Conservation (phyloP, 2,329 filamentous ascomycete genomes). For the Monilinia fructicola region DNA sequence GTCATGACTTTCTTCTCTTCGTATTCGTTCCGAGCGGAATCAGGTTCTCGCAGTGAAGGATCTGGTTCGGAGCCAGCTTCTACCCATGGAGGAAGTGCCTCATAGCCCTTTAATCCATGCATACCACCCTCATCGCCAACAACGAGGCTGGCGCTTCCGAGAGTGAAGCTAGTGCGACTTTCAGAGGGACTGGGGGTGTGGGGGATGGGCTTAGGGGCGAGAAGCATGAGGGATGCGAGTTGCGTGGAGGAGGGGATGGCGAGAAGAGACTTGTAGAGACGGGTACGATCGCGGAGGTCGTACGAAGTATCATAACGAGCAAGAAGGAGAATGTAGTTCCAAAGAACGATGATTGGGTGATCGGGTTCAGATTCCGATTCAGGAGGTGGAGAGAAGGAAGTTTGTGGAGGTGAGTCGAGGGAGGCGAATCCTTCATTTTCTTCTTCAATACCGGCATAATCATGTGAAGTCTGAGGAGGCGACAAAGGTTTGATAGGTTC, state of each 20-base stretch:
- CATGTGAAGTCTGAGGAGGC: constrained; percentile 31
- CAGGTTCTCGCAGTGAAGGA: constrained; percentile 65
- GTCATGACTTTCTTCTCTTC: constrained; percentile 49
- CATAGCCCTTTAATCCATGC: constrained; percentile 76
- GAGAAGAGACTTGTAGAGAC: constrained; percentile 83
- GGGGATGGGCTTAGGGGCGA: constrained; percentile 92
- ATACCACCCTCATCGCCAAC: constrained; percentile 73
- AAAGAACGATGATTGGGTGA: constrained; percentile 74
- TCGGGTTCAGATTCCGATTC: constrained; percentile 40
- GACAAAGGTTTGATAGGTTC: constrained; percentile 38
- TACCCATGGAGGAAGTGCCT: constrained; percentile 82
- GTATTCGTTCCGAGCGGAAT: constrained; percentile 43
- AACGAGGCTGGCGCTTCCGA: constrained; percentile 85
- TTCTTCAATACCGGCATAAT: constrained; percentile 29
- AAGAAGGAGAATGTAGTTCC: constrained; percentile 80
- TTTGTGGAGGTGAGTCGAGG: constrained; percentile 28
- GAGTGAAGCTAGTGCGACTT: constrained; percentile 69
- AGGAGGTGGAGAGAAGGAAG: constrained; percentile 26
- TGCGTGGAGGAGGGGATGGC: constrained; percentile 72
- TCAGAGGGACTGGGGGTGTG: constrained; percentile 89
- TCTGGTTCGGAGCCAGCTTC: constrained; percentile 77
- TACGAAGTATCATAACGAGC: constrained; percentile 93
- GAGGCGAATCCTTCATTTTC: constrained; percentile 36
- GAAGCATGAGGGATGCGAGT: constrained; percentile 82
- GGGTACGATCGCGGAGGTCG: constrained; percentile 86